phyloP scores from a whole-genome alignment of 2,329 filamentous ascomycete species.

The Leptosphaerulina australis region DNA sequence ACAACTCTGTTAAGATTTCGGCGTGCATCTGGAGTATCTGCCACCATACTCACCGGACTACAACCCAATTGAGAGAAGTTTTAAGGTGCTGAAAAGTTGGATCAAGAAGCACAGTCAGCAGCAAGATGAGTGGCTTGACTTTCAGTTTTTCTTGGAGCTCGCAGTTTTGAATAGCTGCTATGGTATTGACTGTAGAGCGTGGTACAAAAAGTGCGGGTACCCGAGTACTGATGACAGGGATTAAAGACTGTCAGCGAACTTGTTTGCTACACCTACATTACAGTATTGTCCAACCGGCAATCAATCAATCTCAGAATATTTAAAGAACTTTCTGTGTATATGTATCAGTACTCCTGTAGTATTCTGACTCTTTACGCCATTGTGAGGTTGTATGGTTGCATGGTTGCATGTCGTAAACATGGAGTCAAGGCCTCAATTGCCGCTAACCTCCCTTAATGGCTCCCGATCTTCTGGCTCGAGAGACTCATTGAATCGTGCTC shows the following conservation, averaged over 20 bases:
- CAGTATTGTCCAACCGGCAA: not conserved
- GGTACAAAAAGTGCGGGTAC: not conserved
- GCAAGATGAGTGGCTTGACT: not conserved
- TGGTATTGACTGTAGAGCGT: not conserved
- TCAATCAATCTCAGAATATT: not conserved
- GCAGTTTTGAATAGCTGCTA: not conserved
- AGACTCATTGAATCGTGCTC: no score
- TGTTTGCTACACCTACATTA: no score
- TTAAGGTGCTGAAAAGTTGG: conserved; percentile 17
- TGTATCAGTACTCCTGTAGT: no score
- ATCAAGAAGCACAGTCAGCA: conserved; percentile 1
- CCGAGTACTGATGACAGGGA: not conserved
- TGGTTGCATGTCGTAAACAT: no score
- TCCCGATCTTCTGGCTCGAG: no score
- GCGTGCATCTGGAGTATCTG: conserved; percentile 13
- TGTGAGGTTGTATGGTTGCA: no score
- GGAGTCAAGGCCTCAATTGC: not conserved
- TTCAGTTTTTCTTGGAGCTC: not conserved
- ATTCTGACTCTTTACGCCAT: no score
- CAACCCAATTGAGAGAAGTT: conserved; percentile 19
- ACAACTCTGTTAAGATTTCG: not conserved
- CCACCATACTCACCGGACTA: conserved; percentile 20
- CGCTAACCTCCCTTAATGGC: not conserved
- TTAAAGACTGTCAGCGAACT: no score
- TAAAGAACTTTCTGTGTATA: not conserved